phyloP scores from a whole-genome alignment of 1,139 yeast genomes.

The Magnusiomyces fungicola region DNA sequence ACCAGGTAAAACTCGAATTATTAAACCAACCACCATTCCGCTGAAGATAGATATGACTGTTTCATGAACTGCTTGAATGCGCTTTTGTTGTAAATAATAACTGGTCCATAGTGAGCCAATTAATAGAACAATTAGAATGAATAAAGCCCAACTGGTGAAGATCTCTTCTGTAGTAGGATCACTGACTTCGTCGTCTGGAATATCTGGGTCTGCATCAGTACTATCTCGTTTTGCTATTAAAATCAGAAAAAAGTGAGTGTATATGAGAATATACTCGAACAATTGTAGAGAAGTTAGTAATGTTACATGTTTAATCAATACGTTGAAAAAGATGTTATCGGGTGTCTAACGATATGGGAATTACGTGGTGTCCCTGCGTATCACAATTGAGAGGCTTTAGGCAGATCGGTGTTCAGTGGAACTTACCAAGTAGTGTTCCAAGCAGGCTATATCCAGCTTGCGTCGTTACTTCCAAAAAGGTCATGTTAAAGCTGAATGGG shows the following conservation, averaged over 20 bases:
- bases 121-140: conserved; percentile 70
- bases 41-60: conserved; percentile 92
- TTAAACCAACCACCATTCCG: conserved; percentile 92
- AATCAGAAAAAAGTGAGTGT: background rate
- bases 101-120: conserved; percentile 93
- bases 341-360: too few relatives aligned
- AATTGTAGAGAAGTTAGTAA: too few relatives aligned
- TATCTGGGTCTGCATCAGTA: conserved; percentile 36
- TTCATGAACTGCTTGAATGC: conserved; percentile 93
- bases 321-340: too few relatives aligned
- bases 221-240: conserved; percentile 27
- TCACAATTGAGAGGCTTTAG: too few relatives aligned
- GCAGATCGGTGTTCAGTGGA: too few relatives aligned
- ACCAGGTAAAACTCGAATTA: conserved; percentile 87
- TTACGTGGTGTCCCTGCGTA: too few relatives aligned
- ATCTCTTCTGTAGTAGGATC: conserved; percentile 95
- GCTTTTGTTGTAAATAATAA: conserved; percentile 81
- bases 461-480: background rate
- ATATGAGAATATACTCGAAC: too few relatives aligned
- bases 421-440: background rate
- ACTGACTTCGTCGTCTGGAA: conserved; percentile 53
- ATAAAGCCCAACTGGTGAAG: conserved; percentile 94
- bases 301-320: too few relatives aligned
- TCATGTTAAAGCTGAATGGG: too few relatives aligned
- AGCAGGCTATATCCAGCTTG: background rate